Conservation (phyloP, 352 stramenopile species). For the Pythium pyrilobum region DNA sequence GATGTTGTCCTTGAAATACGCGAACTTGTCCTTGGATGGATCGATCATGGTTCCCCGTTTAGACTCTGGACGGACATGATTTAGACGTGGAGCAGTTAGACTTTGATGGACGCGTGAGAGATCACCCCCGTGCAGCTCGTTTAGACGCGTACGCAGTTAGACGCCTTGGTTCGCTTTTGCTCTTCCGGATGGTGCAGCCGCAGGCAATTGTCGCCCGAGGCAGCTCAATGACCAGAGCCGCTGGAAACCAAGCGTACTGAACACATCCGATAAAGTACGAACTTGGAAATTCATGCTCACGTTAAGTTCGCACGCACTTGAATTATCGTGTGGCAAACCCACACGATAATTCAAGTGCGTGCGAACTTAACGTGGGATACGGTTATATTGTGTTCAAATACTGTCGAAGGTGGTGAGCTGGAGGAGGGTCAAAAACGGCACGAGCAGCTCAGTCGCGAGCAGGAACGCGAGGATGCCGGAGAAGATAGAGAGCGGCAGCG, state of each 20-base stretch:
- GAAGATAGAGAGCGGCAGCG: conserved; percentile 95
- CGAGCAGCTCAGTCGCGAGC: conserved; percentile 26
- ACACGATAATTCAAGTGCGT: background rate
- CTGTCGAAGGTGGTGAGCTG: conserved; percentile 15
- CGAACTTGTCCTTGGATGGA: conserved; percentile 85
- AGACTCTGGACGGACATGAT: too few relatives aligned
- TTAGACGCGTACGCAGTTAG: background rate
- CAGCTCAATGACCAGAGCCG: conserved; percentile 19
- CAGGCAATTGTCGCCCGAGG: conserved; percentile 19
- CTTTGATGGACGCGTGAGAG: too few relatives aligned
- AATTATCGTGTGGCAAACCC: too few relatives aligned
- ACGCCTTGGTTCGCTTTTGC: conserved; percentile 5
- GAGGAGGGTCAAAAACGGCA: conserved; percentile 31
- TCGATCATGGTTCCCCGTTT: conserved; percentile 59
- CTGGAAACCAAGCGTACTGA: conserved; percentile 1
- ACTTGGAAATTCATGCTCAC: background rate
- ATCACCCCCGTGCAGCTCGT: too few relatives aligned
- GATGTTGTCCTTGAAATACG: conserved; percentile 89
- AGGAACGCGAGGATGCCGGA: conserved; percentile 53
- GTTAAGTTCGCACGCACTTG: background rate
- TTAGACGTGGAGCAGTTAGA: too few relatives aligned
- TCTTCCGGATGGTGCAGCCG: conserved; percentile 18
- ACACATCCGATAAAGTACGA: conserved; percentile 18
- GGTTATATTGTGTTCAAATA: conserved; percentile 7
- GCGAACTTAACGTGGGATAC: background rate